These are phyloP conservation scores for Quercus ilex DNA, from an alignment of 306 rosid species.

Conservation along the genomic window DNA sequence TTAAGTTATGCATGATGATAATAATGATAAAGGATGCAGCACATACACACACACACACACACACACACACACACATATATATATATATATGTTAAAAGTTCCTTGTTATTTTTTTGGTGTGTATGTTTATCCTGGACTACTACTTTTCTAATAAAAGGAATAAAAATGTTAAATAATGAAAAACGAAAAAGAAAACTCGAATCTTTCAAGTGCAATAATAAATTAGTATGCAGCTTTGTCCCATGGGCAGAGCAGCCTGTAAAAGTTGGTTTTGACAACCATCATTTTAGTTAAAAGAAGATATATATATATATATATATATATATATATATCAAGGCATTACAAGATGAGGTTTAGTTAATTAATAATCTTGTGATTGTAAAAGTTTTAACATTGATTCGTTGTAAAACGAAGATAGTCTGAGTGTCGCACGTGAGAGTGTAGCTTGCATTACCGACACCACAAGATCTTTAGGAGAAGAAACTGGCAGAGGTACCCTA, in stretches of 20 bases:
- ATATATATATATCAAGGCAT: background rate
- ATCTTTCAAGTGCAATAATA: background rate
- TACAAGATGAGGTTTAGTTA: background rate
- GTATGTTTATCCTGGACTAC: too few species aligned
- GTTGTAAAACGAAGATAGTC: background rate
- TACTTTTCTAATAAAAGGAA: background rate
- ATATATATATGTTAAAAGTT: too few species aligned
- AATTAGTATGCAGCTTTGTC: background rate
- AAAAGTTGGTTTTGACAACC: background rate
- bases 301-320: background rate
- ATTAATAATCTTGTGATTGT: too few species aligned
- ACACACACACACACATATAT: accelerated
- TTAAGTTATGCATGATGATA: too few species aligned
- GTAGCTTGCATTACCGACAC: slow-evolving; percentile 47
- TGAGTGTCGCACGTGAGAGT: slow-evolving; percentile 41
- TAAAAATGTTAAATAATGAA: background rate
- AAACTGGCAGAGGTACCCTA: slow-evolving; percentile 6
- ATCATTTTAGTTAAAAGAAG: background rate
- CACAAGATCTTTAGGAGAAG: slow-evolving; percentile 21
- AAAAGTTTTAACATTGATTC: background rate
- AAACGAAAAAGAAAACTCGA: background rate
- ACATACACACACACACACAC: too few species aligned
- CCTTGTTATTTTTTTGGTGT: too few species aligned
- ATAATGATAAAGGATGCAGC: too few species aligned
- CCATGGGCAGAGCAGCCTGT: background rate